Evolutionary conservation across 1,139 yeast species (phyloP).

Genomic region (Geotrichum restrictum): DNA sequence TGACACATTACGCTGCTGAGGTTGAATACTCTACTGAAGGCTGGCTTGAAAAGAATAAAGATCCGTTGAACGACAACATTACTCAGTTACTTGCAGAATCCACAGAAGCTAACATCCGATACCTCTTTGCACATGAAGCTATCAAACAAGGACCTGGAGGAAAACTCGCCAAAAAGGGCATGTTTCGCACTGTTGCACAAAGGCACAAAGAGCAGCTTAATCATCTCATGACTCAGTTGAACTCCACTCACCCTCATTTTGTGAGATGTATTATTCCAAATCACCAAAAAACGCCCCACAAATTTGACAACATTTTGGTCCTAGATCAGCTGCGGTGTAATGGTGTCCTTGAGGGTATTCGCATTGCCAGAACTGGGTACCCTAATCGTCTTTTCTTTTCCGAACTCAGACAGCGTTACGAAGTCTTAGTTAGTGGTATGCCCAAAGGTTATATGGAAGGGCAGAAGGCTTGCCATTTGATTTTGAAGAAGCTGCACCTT

Average conservation of each 20-base stretch:
- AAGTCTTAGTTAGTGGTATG: slow-evolving; percentile 52
- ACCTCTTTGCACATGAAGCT: slow-evolving; percentile 41
- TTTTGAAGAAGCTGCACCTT: slow-evolving; percentile 57
- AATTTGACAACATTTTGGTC: slow-evolving; percentile 72
- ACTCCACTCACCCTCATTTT: slow-evolving; percentile 88
- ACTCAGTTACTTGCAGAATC: slow-evolving; percentile 57
- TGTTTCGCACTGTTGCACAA: slow-evolving; percentile 78
- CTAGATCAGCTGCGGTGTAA: slow-evolving; percentile 89
- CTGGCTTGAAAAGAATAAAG: slow-evolving; percentile 93
- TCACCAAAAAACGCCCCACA: slow-evolving; percentile 62
- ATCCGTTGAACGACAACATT: slow-evolving; percentile 80
- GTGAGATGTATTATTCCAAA: slow-evolving; percentile 95
- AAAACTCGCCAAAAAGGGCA: slow-evolving; percentile 39
- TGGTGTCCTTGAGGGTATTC: slow-evolving; percentile 96
- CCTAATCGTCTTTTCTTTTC: slow-evolving; percentile 86
- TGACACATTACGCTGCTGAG: slow-evolving; percentile 91
- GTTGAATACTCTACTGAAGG: slow-evolving; percentile 90
- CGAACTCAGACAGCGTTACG: slow-evolving; percentile 73
- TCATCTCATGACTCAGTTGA: slow-evolving; percentile 67
- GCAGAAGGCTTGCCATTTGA: slow-evolving; percentile 63
- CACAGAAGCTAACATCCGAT: slow-evolving; percentile 48
- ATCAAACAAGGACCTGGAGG: slow-evolving; percentile 22
- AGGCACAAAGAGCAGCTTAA: slow-evolving; percentile 69
- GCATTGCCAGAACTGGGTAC: slow-evolving; percentile 95
- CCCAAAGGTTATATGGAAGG: slow-evolving; percentile 41